These are phyloP conservation scores for Mycena indigotica DNA, from an alignment of 768 basidiomycete species.

Conservation along the genomic window DNA sequence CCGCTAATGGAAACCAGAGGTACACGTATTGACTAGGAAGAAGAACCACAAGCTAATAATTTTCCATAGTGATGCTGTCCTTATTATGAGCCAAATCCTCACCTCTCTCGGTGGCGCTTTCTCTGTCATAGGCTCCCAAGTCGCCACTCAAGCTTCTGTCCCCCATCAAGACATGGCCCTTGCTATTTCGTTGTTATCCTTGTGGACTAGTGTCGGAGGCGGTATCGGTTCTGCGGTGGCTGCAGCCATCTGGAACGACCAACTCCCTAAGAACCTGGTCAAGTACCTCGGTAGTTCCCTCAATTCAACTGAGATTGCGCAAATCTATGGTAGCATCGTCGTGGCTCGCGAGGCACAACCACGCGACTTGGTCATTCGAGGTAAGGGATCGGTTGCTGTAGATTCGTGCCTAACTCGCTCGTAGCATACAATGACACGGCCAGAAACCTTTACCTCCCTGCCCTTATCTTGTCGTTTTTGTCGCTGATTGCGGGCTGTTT, in stretches of 20 bases:
- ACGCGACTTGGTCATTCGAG: constrained; percentile 11
- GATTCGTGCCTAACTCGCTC: no score
- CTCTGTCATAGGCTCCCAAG: constrained; percentile 45
- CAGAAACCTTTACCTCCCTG: constrained; percentile 32
- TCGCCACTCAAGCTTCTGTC: constrained; percentile 52
- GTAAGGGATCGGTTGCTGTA: no score
- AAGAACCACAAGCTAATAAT: background rate
- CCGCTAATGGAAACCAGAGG: constrained; percentile 21
- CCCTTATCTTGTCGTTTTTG: constrained; percentile 41
- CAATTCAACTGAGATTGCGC: constrained; percentile 17
- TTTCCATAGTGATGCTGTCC: constrained; percentile 26
- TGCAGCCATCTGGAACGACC: constrained; percentile 27
- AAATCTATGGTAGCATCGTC: constrained; percentile 23
- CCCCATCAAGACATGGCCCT: constrained; percentile 52
- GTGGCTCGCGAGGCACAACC: constrained; percentile 15
- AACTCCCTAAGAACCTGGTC: constrained; percentile 26
- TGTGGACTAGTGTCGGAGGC: constrained; percentile 50
- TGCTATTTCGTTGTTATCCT: constrained; percentile 49
- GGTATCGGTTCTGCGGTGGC: constrained; percentile 46
- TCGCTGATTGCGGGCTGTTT: constrained; percentile 40
- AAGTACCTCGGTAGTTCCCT: constrained; percentile 23
- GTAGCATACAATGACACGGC: constrained; percentile 33
- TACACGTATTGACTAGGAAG: background rate
- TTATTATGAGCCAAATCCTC: constrained; percentile 51
- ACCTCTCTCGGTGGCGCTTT: constrained; percentile 56